Evolutionary conservation across 768 basidiomycete genomes (phyloP).

Genomic region (Coprinopsis cinerea): DNA sequence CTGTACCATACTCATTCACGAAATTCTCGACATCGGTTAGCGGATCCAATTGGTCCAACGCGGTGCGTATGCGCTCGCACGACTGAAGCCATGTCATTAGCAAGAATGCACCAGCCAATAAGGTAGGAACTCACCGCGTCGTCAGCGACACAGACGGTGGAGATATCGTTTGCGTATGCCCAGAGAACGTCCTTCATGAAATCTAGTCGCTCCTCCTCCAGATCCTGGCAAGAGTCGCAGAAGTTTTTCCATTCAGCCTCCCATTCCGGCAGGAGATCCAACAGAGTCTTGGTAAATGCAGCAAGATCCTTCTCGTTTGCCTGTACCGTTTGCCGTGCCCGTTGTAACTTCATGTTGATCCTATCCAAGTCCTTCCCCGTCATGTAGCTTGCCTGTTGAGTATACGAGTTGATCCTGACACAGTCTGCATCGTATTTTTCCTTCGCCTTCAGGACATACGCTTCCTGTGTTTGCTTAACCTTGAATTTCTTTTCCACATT

Average conservation of each 20-base stretch:
- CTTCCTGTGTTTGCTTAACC: constrained; percentile 78
- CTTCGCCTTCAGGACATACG: constrained; percentile 77
- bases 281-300: constrained; percentile 69
- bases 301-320: constrained; percentile 88
- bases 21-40: constrained; percentile 82
- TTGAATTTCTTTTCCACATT: constrained; percentile 86
- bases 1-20: constrained; percentile 83
- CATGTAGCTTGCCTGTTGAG: constrained; percentile 75
- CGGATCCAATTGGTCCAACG: constrained; percentile 82
- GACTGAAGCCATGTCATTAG: constrained; percentile 44
- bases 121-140: constrained; percentile 62
- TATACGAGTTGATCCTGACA: constrained; percentile 82
- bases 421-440: constrained; percentile 91
- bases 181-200: constrained; percentile 93
- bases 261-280: constrained; percentile 76
- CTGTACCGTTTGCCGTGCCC: constrained; percentile 80
- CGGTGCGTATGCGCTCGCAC: constrained; percentile 81
- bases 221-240: constrained; percentile 94
- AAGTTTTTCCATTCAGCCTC: constrained; percentile 91
- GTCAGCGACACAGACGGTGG: constrained; percentile 90
- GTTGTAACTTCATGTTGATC: constrained; percentile 74
- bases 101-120: constrained; percentile 1
- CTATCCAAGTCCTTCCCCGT: constrained; percentile 89
- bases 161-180: constrained; percentile 92
- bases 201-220: constrained; percentile 92